These are phyloP conservation scores for Suillus placidus DNA, from an alignment of 768 basidiomycete species.

Conservation along the genomic window DNA sequence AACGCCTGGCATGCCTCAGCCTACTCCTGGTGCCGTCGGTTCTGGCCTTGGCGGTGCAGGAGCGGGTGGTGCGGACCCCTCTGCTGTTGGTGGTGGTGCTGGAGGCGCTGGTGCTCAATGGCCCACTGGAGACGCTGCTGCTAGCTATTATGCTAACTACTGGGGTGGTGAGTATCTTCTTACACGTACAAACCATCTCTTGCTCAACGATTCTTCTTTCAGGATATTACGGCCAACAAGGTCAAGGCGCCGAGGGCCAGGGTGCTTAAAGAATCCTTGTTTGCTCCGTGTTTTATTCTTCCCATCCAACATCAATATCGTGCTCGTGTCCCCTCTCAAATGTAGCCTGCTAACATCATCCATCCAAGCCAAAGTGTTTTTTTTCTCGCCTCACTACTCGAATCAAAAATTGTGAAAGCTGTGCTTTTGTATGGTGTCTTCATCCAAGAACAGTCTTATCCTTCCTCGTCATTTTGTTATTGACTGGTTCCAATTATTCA, in stretches of 20 bases:
- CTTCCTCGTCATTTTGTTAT: constrained; percentile 26
- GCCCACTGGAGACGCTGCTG: constrained; percentile 73
- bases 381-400: constrained; percentile 31
- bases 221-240: constrained; percentile 87
- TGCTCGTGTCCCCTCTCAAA: constrained; percentile 26
- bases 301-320: constrained; percentile 24
- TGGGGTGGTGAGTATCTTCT: constrained; percentile 68
- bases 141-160: constrained; percentile 77
- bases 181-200: not conserved
- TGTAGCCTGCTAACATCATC: constrained; percentile 35
- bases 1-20: constrained; percentile 55
- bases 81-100: constrained; percentile 48
- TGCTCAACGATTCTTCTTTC: constrained; percentile 18
- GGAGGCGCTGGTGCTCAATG: constrained; percentile 75
- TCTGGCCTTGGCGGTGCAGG: constrained; percentile 58
- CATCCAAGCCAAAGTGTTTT: constrained; percentile 25
- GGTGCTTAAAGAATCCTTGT: constrained; percentile 32
- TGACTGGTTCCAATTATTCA: constrained; percentile 19
- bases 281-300: constrained; percentile 30
- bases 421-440: constrained; percentile 37
- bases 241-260: constrained; percentile 57
- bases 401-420: constrained; percentile 34
- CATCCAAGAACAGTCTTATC: constrained; percentile 30
- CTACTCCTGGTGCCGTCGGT: constrained; percentile 55
- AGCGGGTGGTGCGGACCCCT: constrained; percentile 57